Conservation (phyloP, 306 rosid species). For the Trifolium subterraneum region DNA sequence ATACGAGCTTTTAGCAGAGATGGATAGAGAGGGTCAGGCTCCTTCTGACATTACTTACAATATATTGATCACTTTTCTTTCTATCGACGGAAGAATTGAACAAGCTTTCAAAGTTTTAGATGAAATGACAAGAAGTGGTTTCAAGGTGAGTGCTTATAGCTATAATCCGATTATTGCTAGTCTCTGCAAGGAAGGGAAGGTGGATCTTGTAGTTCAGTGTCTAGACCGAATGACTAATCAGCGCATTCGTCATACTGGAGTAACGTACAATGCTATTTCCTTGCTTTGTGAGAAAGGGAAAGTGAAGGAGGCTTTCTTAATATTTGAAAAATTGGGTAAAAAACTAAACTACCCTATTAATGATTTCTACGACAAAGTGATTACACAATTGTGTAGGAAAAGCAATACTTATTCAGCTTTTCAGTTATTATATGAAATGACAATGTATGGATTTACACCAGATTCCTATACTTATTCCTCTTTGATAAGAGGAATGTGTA, state of each 20-base stretch:
- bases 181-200: constrained; percentile 77
- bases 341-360: constrained; percentile 58
- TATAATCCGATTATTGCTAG: constrained; percentile 78
- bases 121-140: constrained; percentile 68
- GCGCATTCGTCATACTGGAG: constrained; percentile 71
- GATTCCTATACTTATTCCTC: constrained; percentile 83
- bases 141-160: constrained; percentile 75
- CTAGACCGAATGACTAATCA: constrained; percentile 70
- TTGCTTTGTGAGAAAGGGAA: constrained; percentile 72
- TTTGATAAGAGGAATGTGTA: constrained; percentile 85
- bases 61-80: too few species aligned
- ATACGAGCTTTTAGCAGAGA: too few species aligned
- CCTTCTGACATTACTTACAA: too few species aligned
- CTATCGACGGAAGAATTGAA: too few species aligned
- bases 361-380: constrained; percentile 64
- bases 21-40: too few species aligned
- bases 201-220: constrained; percentile 68
- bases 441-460: constrained; percentile 74
- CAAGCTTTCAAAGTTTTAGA: constrained; percentile 78
- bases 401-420: constrained; percentile 90
- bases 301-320: constrained; percentile 72
- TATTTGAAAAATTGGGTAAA: constrained; percentile 68
- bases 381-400: too few species aligned
- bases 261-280: constrained; percentile 80
- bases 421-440: constrained; percentile 83